A percentile compares a stretch with the other conserved stretches of the same genome.
phyloP scores from a whole-genome alignment of 352 stramenopile species.

The Pythium utonaiense region DNA sequence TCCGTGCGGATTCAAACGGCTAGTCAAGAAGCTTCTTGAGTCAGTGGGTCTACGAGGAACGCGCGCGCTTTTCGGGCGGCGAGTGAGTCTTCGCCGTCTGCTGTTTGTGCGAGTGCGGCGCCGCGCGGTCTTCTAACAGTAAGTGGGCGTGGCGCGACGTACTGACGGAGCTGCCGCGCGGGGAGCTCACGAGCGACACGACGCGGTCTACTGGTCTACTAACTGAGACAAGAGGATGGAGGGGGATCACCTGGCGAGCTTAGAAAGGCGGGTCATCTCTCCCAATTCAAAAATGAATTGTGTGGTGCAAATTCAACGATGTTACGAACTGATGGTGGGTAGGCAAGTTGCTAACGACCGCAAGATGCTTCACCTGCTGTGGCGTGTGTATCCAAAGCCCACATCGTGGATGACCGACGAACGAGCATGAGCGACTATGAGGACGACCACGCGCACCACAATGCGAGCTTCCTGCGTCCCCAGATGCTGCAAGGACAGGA shows the following conservation, averaged over 20 bases:
- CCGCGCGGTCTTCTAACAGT: background rate
- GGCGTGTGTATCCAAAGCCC: too few species aligned
- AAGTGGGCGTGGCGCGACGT: conserved; percentile 15
- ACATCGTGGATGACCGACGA: too few species aligned
- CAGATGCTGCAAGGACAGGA: conserved; percentile 2
- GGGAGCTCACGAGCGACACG: too few species aligned
- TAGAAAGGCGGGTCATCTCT: conserved; percentile 20
- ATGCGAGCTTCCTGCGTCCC: conserved; percentile 19
- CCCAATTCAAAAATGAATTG: conserved; percentile 27
- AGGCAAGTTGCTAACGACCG: conserved; percentile 2
- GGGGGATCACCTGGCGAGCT: background rate
- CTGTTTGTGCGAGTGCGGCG: background rate
- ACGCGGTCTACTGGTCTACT: too few species aligned
- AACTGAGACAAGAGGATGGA: conserved; percentile 28
- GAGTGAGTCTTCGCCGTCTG: background rate
- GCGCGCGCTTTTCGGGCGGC: background rate
- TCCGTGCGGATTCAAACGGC: conserved; percentile 9
- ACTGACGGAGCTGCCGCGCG: conserved; percentile 18
- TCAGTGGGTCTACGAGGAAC: background rate
- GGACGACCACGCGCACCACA: conserved; percentile 19
- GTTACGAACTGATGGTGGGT: background rate
- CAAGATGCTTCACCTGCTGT: too few species aligned
- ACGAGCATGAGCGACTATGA: conserved; percentile 12
- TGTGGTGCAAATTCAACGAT: background rate
- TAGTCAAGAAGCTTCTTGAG: background rate